Conservation (phyloP, 2,329 filamentous ascomycete genomes). For the Alternaria gaisen region DNA sequence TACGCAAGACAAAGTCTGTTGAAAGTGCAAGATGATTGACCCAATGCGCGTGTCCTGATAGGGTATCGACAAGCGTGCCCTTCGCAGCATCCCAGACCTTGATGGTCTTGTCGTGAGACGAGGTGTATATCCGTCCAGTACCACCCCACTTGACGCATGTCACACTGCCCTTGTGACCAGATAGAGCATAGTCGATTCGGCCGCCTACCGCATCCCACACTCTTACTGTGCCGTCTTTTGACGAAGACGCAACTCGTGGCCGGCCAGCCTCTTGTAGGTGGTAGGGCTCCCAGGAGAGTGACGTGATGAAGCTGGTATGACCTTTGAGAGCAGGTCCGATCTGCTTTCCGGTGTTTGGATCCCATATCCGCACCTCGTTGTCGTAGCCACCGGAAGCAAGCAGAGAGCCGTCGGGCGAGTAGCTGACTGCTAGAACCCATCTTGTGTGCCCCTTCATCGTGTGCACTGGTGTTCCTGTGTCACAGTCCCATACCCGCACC, state of each 20-base stretch:
- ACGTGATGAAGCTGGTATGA: conserved; percentile 89
- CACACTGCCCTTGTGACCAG: conserved; percentile 87
- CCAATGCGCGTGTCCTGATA: conserved; percentile 88
- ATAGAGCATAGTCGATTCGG: conserved; percentile 80
- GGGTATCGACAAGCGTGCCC: conserved; percentile 80
- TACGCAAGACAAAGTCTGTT: conserved; percentile 88
- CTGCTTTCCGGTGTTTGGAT: conserved; percentile 80
- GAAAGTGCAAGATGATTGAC: conserved; percentile 95
- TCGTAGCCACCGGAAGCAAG: conserved; percentile 94
- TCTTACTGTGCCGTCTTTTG: conserved; percentile 87
- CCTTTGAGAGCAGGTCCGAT: conserved; percentile 79
- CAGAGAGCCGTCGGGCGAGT: conserved; percentile 81
- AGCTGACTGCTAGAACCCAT: conserved; percentile 89
- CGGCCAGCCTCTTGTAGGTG: conserved; percentile 79
- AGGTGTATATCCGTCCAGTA: conserved; percentile 65
- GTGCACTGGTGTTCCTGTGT: conserved; percentile 87
- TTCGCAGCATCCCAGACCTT: conserved; percentile 86
- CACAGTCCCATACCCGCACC: conserved; percentile 91
- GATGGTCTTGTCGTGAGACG: conserved; percentile 88
- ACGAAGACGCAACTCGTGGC: conserved; percentile 82
- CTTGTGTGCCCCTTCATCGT: conserved; percentile 87
- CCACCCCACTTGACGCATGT: conserved; percentile 96
- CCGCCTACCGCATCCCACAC: conserved; percentile 86
- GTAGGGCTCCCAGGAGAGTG: conserved; percentile 91
- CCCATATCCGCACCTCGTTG: conserved; percentile 89